Conservation (phyloP, 331 rosid genomes). For the Ulmus americana region DNA sequence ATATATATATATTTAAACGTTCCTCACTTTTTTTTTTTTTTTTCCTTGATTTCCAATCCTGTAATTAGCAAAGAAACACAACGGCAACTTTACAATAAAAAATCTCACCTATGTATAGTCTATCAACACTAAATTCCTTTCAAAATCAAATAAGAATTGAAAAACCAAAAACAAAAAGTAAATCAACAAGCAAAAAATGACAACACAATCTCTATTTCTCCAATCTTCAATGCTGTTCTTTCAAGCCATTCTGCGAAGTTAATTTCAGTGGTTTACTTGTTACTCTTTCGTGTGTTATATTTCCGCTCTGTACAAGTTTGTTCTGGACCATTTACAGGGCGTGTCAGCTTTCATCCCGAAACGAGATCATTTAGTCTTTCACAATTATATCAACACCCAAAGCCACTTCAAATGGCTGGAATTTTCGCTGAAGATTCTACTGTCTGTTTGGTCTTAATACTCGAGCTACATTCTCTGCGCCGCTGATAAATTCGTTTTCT, state of each 20-base stretch:
- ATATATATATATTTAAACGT: too few relatives aligned
- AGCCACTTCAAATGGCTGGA: constrained; percentile 6
- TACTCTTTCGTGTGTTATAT: background rate
- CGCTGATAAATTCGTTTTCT: constrained; percentile 6
- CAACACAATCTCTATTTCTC: constrained; percentile 1
- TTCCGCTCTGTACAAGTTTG: constrained; percentile 8
- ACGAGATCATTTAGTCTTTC: constrained; percentile 6
- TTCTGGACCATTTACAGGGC: background rate
- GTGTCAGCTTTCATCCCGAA: background rate
- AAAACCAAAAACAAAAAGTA: background rate
- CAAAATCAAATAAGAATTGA: constrained; percentile 1
- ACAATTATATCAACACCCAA: background rate
- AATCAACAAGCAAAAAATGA: background rate
- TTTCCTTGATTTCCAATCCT: background rate
- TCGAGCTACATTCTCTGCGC: background rate
- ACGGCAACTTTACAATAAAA: constrained; percentile 6
- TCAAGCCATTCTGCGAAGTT: background rate
- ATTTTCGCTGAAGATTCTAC: background rate
- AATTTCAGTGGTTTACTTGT: constrained; percentile 5
- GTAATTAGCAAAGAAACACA: constrained; percentile 3
- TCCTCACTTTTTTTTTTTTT: background rate
- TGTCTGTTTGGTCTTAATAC: background rate
- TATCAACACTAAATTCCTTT: background rate
- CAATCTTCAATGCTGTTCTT: background rate
- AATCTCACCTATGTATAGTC: background rate